Base-by-base conservation (phyloP, 768 basidiomycete genomes). In the Leccinum boreale region DNA sequence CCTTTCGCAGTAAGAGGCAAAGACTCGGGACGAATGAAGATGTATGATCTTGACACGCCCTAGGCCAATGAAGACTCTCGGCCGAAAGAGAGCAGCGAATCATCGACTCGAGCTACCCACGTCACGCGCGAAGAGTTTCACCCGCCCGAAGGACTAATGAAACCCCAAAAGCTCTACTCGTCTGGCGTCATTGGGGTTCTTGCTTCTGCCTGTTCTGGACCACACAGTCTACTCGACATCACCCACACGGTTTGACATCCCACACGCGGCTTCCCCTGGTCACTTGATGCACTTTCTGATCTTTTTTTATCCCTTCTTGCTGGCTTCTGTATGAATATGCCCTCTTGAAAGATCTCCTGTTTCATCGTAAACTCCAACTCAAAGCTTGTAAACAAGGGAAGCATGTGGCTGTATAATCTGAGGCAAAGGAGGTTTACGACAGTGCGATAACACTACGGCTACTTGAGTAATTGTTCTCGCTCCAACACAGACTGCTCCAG, bases 401-500 rank as follows among this genome's bases (percentile, higher is more conserved):
- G 36, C 0, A 35, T 35, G 17, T 36, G 17, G 36, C 28, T 28
- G 28, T 0, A 10, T 17, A 10, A 39, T 42, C n/a, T n/a, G 39
- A n/a, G 36, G 36, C 36, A 36, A 36, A 36, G 15, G 17, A 36
- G 8, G n/a, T n/a, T 36, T 39, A 39, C 17, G 17, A 39, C 8
- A 36, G 35, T 39, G 0, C 36, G 36, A 39, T n/a, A 39, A n/a
- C 36, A 9, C 17, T 10, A 39, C 4, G 36, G 17, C 19, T 44
- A 44, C 19, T 44, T 44, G 19, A 44, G 19, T 21, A 44, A 44
- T 21, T 93, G 90, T 76, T 99, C 97, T 47, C 97, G 84, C 64
- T 96, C 94, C 68, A 99, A 77, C 50, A 98, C 96, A 57, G 87
- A 87, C 67, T 86, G 87, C 74, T 98, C 94, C 59, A 98, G 78